Percentiles rank a stretch among this genome's conserved stretches.
Evolutionary conservation across 2,329 filamentous ascomycete species (phyloP).

Genomic region (Aspergillus spinulosporus): DNA sequence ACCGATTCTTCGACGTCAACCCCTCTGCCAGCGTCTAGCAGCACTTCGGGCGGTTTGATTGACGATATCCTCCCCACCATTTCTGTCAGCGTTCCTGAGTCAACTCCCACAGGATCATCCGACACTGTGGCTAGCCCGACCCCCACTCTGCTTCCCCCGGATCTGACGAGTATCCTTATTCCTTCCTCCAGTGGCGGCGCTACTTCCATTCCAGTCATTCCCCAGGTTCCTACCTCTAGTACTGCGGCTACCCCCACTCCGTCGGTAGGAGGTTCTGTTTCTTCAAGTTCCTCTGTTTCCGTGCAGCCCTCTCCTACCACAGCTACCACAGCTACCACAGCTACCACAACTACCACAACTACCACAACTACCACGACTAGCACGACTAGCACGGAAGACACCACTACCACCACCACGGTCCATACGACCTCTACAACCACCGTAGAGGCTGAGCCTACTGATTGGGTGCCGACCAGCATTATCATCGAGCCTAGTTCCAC

Average conservation of each 20-base stretch:
- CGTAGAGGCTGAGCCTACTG: constrained; percentile 15
- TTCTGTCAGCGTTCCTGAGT: constrained; percentile 29
- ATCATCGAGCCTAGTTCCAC: constrained; percentile 33
- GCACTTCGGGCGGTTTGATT: constrained; percentile 1
- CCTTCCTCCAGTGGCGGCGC: constrained; percentile 1
- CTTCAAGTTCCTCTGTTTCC: background rate
- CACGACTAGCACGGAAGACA: constrained; percentile 12
- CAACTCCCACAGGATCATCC: constrained; percentile 14
- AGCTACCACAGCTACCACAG: constrained; percentile 18
- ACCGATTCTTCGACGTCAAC: background rate
- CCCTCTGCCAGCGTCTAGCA: background rate
- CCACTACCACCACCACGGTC: constrained; percentile 19
- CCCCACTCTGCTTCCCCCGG: constrained; percentile 4
- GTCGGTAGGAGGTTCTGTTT: background rate
- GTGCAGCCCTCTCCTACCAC: constrained; percentile 13
- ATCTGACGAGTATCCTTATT: constrained; percentile 6
- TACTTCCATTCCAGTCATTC: constrained; percentile 17
- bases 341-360: constrained; percentile 23
- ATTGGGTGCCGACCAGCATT: constrained; percentile 30
- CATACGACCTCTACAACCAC: constrained; percentile 36
- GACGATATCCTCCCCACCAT: constrained; percentile 23
- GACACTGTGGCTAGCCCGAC: constrained; percentile 20
- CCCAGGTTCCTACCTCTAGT: constrained; percentile 15
- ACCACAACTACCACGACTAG: constrained; percentile 25
- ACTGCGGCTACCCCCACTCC: constrained; percentile 12